A percentile compares a stretch with the other conserved stretches of the same genome.
These are phyloP conservation scores for Solanum lycopersicoides DNA, from an alignment of 257 asterid genomes.

Conservation along the genomic window DNA sequence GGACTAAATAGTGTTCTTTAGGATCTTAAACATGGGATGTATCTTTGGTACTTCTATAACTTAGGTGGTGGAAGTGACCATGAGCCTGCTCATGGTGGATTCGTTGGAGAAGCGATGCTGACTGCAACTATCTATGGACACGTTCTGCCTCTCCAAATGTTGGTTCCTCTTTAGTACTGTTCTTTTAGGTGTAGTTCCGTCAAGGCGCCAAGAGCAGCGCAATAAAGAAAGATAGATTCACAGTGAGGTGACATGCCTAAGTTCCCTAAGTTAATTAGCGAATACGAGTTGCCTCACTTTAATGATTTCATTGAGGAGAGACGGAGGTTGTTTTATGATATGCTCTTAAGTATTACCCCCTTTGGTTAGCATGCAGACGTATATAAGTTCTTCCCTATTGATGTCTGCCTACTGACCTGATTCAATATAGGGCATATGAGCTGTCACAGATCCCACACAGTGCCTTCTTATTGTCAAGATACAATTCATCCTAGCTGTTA, in stretches of 20 bases:
- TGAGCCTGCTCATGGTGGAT: slow-evolving; percentile 98
- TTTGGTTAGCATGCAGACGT: not conserved
- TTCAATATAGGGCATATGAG: slow-evolving; percentile 69
- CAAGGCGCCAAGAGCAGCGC: not conserved
- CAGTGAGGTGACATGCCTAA: not conserved
- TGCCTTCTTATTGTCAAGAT: slow-evolving; percentile 72
- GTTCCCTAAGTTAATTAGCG: not conserved
- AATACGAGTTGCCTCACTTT: not conserved
- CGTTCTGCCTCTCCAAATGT: slow-evolving; percentile 92
- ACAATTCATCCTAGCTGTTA: not conserved
- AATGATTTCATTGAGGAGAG: not conserved
- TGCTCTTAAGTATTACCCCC: slow-evolving; percentile 5
- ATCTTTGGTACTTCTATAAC: slow-evolving; percentile 3
- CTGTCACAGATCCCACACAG: slow-evolving; percentile 83
- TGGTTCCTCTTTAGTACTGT: slow-evolving; percentile 27
- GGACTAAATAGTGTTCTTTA: not conserved
- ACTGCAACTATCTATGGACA: slow-evolving; percentile 98
- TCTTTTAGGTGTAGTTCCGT: not conserved
- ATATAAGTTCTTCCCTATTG: not conserved
- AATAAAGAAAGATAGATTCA: too few relatives aligned
- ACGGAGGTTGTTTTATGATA: slow-evolving; percentile 48
- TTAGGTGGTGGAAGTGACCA: slow-evolving; percentile 99
- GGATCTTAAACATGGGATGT: not conserved
- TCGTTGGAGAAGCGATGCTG: slow-evolving; percentile 97
- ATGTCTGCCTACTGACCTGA: slow-evolving; percentile 3